Evolutionary conservation across 2,329 filamentous ascomycete species (phyloP), one percentile per base, ranked within the genome.

Genomic region (Aspergillus pseudoglaucus): DNA sequence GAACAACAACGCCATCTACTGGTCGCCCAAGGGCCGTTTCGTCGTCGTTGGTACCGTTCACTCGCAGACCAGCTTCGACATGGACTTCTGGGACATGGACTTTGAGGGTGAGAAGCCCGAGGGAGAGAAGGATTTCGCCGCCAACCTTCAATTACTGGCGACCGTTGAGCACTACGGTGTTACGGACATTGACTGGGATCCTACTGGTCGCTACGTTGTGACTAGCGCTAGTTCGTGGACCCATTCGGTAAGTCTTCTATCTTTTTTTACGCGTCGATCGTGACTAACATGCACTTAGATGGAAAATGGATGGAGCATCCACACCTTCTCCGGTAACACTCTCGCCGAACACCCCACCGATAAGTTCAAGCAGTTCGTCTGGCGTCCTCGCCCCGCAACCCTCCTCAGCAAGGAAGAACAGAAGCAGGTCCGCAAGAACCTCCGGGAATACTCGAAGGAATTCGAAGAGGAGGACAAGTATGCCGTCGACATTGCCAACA

Each of bases 1-100:
- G 83, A 97, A 94, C 75, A 95, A 87, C 81, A 98, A 98, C 66
- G 90, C 88, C 56, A 98, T 98, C 65, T 97, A 97, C 82, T 98
- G 93, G 93, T 95, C 90, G 17, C 93, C 93, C 20, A 88, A 85
- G 69, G 93, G 93, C 46, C 85, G 93, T 43, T 98, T 98, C 64
- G 91, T 97, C 33, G 85, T 97, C 42, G 83, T 98, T 47, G 93
- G 90, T 46, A 94, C 93, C 9, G 88, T 98, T 46, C 83, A 88
- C 71, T 96, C 90, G 62, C 85, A 90, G 66, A 88, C 95, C 71
- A 91, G 85, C 73, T 95, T 89, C 55, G 93, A 98, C 55, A 83
- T 98, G 51, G 93, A 98, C 67, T 98, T 98, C 76, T 97, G 85
- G 77, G 93, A 98, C 66, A 80, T 97, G 58, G 93, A 97, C 73